Base-by-base conservation (phyloP, 2,329 filamentous ascomycete species). In the Aspergillus glaucus region DNA sequence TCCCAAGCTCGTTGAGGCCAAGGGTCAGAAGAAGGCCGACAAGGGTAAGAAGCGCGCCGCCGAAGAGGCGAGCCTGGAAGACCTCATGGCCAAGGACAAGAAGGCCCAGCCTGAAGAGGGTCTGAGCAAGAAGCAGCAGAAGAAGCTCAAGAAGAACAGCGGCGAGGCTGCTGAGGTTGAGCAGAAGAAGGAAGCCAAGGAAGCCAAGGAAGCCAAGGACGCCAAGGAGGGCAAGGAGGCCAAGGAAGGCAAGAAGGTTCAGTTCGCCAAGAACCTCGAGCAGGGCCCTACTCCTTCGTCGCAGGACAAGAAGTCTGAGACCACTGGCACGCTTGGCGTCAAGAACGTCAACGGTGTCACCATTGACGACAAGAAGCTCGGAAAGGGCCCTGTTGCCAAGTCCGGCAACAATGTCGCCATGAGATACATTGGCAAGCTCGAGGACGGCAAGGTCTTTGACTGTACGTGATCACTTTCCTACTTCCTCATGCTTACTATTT, bases 131-230 rank as follows among this genome's bases (percentile, higher is more conserved):
- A 96, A 95, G 79, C 88, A 97, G 73, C 83, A 87, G 68, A 97
- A 97, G 85, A 96, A 96, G 72, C 81, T 87, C 63, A 97, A 98
- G 86, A 96, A 95, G 80, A 97, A 97, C 79, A 88, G 95, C 69
- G 93, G 92, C 59, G 87, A 96, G 68, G 85, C 93, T 51, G 82
- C 86, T 51, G 73, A 79, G 45, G 67, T 67, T 56, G 74, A 79
- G 58, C 74, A 79, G 58, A 83, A 84, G 69, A 75, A 81, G 52
- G 75, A 77, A 56, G 52, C 65, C 46, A 70, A 76, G 55, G 71
- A 64, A 51, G 50, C 70, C 55, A 84, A 84, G 78, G 75, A 78
- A 56, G 52, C 66, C 46, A 70, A 76, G 55, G 71, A 64, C 52
- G 49, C 70, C 56, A 84, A 84, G 78, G 75, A 78, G 49, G 86